Conservation (phyloP, 2,329 filamentous ascomycete genomes). For the Penicillium expansum region DNA sequence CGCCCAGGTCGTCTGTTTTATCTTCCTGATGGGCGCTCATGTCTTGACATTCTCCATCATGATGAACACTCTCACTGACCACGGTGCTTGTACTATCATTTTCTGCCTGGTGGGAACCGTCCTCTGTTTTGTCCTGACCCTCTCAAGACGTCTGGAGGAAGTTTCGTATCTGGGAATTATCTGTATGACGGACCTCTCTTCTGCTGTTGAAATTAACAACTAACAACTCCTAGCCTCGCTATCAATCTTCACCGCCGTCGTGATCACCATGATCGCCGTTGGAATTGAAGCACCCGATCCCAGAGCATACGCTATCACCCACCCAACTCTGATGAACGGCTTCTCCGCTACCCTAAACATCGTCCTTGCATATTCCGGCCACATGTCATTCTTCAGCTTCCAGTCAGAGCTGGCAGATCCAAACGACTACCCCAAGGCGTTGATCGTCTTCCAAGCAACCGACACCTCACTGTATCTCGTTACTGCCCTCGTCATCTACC, state of each 20-base stretch:
- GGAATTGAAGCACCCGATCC: constrained; percentile 46
- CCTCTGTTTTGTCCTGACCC: constrained; percentile 57
- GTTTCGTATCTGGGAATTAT: constrained; percentile 32
- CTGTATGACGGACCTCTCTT: neutral
- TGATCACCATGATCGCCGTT: constrained; percentile 64
- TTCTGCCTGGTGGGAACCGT: constrained; percentile 58
- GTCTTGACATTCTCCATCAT: constrained; percentile 67
- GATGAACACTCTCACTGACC: constrained; percentile 61
- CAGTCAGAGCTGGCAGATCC: constrained; percentile 63
- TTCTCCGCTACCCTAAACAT: neutral
- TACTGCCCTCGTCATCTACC: constrained; percentile 67
- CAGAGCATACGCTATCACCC: neutral
- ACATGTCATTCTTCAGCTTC: constrained; percentile 66
- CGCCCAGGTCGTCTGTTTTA: constrained; percentile 61
- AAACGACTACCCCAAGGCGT: constrained; percentile 58
- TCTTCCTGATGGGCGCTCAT: constrained; percentile 68
- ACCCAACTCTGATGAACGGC: neutral
- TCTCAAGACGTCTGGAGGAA: constrained; percentile 61
- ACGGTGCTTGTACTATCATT: constrained; percentile 61
- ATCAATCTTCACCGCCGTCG: constrained; percentile 61
- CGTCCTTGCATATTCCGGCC: constrained; percentile 27
- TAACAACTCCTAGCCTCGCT: constrained; percentile 50
- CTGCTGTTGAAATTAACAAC: neutral
- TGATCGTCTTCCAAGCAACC: constrained; percentile 59
- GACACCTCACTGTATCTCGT: constrained; percentile 63